A percentile compares a stretch with the other conserved stretches of the same genome.
Conservation (phyloP, 495 filamentous ascomycete genomes). For the Penicillium argentinense region DNA sequence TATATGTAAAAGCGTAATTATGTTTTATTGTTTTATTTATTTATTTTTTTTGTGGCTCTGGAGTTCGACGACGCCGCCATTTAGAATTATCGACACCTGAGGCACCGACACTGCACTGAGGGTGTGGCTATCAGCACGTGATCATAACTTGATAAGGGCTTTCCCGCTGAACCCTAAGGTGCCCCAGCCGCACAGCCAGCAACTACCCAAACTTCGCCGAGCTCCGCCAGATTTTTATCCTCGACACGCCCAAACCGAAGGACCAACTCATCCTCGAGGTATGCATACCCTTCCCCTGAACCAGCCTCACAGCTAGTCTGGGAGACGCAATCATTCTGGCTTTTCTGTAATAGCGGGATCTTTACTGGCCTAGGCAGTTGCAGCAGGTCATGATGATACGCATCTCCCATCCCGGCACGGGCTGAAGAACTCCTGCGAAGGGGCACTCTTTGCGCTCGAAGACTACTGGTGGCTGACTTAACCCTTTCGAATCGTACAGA, state of each 20-base stretch:
- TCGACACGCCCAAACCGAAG: conserved; percentile 30
- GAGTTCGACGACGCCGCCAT: too few species aligned
- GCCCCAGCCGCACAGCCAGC: conserved; percentile 33
- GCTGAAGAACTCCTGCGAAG: conserved; percentile 84
- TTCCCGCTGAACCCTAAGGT: conserved; percentile 24
- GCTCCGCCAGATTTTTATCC: conserved; percentile 15
- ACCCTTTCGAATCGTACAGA: conserved; percentile 50
- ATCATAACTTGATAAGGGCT: conserved; percentile 33
- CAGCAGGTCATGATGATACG: conserved; percentile 58
- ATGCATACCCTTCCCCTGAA: conserved; percentile 35
- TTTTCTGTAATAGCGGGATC: conserved; percentile 2
- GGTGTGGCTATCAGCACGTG: conserved; percentile 22
- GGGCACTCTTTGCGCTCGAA: conserved; percentile 93
- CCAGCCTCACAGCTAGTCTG: conserved; percentile 52
- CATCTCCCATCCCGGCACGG: conserved; percentile 71
- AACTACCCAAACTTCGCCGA: conserved; percentile 25
- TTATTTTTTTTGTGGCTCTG: too few species aligned
- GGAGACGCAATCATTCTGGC: conserved; percentile 44
- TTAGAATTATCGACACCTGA: conserved; percentile 27
- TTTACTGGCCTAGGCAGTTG: not conserved
- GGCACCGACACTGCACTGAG: conserved; percentile 22
- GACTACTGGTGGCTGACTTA: conserved; percentile 82
- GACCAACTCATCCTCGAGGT: conserved; percentile 41
- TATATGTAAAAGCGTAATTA: too few species aligned
- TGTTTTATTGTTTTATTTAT: too few species aligned